Base-by-base conservation (phyloP, 1,139 yeast species). In the Nakaseomyces kungkrabaensis region DNA sequence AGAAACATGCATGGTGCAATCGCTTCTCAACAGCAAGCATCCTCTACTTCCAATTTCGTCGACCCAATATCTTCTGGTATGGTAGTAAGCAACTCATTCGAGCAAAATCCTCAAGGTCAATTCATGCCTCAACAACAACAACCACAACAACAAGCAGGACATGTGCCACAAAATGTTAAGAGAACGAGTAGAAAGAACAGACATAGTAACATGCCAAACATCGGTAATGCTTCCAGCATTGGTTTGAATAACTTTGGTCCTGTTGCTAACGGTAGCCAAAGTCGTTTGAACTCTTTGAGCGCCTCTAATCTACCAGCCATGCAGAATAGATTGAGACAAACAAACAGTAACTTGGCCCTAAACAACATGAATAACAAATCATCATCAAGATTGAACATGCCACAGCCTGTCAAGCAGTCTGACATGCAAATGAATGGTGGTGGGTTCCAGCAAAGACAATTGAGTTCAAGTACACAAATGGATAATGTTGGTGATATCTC, bases 161-260 rank as follows among this genome's bases (percentile, higher is more conserved):
- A 43, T 27, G n/a, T 43, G 37, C 62, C 60, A 45, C 56, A 58
- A 37, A 34, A 36, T 32, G 55, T 65, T 47, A 65, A 65, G 51
- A 65, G 67, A 27, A 63, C 68, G 2, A 65, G 68, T 49, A 63
- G 69, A 48, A 66, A 66, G 50, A 65, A 65, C 46, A 63, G 69
- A 56, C 53, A 56, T 32, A 65, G 68, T 47, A 61, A 62, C 44
- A 59, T 65, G 65, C 61, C 63, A 22, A 54, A 52, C 26, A 47
- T 66, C 25, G 65, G 68, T 10, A 60, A 58, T 51, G 67, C 68
- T 4, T 65, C 68, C 1, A 63, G 60, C 47, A 49, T 59, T 24
- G 56, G 54, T n/a, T 51, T 59, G 43, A 49, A 50, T 32, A 57
- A 55, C 37, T 57, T 48, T 47, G 51, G 56, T 24, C 52, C 57